Evolutionary conservation across 129 eudicot species (phyloP), one percentile per base, ranked within the genome.

Genomic region (Centella asiatica): DNA sequence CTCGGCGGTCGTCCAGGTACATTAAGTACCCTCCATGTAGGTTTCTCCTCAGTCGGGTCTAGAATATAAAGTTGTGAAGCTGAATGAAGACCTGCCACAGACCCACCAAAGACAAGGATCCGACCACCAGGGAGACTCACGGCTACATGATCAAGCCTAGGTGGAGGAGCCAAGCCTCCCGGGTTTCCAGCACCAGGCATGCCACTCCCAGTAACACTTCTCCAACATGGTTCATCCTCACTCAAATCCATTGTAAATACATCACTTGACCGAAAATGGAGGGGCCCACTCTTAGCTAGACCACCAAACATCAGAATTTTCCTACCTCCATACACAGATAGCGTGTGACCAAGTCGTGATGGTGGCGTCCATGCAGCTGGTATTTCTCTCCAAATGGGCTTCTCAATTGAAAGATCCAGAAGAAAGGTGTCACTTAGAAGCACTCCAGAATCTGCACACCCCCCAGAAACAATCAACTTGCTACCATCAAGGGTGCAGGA

Each of bases 401-500:
- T 86, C 76, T 90, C 97, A 78, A 90, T 76, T 13, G 95, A 83
- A 24, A 90, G 72, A 65, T 90, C 97, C 1, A 90, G 93, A 37
- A 83, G 76, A 46, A 90, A 86, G 14, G 97, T 90, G 72, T 90
- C 97, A 17, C 95, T 86, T 14, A 90, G 73, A 53, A 90, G 97
- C 19, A 90, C 97, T 23, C 97, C 97, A 0, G 97, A 86, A 64
- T 90, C 97, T 2, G 97, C 95, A 86, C 97, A 90, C 18, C 97
- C 97, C 63, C 97, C 97, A 0, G 97, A 90, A 3, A 90, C 97
- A 17, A 90, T 79, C 64, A 90, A 58, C 78, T 90, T 90, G 23
- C 87, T 86, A 37, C 97, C 97, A 45, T 90, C 97, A n/a, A 90
- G 93, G 10, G 95, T 90, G 72, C 97, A 90, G 2, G 97, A 90